Base-by-base conservation (phyloP, 108 stramenopile genomes). In the Fistulifera pelliculosa region DNA sequence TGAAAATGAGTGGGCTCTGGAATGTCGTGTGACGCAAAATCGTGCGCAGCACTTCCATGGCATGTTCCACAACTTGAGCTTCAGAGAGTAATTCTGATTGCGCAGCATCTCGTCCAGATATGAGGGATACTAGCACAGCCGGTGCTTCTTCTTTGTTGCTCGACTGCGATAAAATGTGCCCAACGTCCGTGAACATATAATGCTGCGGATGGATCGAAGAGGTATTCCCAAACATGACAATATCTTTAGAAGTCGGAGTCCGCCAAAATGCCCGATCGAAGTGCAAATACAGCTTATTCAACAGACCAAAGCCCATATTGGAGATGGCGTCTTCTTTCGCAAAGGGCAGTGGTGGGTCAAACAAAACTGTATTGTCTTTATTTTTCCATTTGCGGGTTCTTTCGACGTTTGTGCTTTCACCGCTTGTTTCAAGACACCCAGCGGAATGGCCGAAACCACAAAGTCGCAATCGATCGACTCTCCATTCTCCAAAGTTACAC, bases 401-500 rank as follows among this genome's bases (percentile, higher is more conserved):
- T 3, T 35, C 31, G 8, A 3, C 31, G 31, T 35, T 8, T 35
- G 31, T 35, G 31, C 31, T 35, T 35, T 35, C 31, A 35, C 31
- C 15, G 67, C 56, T 23, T 76, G 67, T 62, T 92, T 92, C 27
- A 87, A 67, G 31, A 88, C 86, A 10, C 90, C 90, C 16, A 92
- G 69, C 15, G 90, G 90, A 4, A 85, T 56, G 11, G 90, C 79
- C 21, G 77, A 71, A 22, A 92, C 74, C 1, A 74, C 52, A 64
- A 76, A 77, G 53, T 84, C 83, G 47, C 65, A 76, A 42, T 56
- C 56, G 27, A 71, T 54, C 31, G 52, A 13, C 2, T 51, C 52
- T 23, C 66, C 67, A 52, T 74, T 64, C 58, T 65, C 43, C 1
- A 61, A 66, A 14, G 66, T 51, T 12, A 76, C 73, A 50, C 73